A percentile compares a stretch with the other conserved stretches of the same genome.
Conservation (phyloP, 1,284 basidiomycete species). For the Mycosarcoma mackinlayi region DNA sequence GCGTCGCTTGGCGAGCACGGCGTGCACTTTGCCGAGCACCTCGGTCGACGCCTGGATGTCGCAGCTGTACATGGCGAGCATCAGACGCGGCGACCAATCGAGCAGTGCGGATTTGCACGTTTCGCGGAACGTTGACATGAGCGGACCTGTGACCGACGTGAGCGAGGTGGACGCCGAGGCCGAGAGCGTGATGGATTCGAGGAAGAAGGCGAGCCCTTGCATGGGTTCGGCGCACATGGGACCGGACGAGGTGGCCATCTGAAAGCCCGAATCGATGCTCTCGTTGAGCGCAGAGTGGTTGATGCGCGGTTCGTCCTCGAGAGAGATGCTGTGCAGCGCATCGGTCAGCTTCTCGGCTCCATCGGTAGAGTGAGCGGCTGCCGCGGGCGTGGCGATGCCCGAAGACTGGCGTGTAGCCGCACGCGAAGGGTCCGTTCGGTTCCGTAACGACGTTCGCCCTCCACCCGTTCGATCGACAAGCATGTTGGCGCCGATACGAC, state of each 20-base stretch:
- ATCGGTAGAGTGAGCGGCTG: not conserved
- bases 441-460: slow-evolving; percentile 18
- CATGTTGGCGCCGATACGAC: slow-evolving; percentile 85
- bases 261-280: slow-evolving; percentile 89
- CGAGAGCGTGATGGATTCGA: slow-evolving; percentile 75
- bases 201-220: slow-evolving; percentile 89
- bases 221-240: slow-evolving; percentile 95
- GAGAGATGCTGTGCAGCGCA: slow-evolving; percentile 25
- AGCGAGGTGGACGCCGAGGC: slow-evolving; percentile 70
- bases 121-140: slow-evolving; percentile 89
- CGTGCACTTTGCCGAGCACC: slow-evolving; percentile 97
- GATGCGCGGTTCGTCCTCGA: slow-evolving; percentile 15
- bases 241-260: slow-evolving; percentile 91
- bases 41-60: slow-evolving; percentile 98
- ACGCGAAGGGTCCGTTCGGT: slow-evolving; percentile 34
- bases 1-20: slow-evolving; percentile 87
- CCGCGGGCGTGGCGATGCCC: slow-evolving; percentile 32
- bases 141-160: slow-evolving; percentile 84
- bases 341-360: slow-evolving; percentile 23
- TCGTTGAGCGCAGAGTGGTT: slow-evolving; percentile 53
- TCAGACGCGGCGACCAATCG: slow-evolving; percentile 96
- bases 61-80: slow-evolving; percentile 98
- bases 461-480: slow-evolving; percentile 75
- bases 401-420: slow-evolving; percentile 23
- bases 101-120: slow-evolving; percentile 87